A percentile compares a stretch with the other conserved stretches of the same genome.
Evolutionary conservation across 2,329 filamentous ascomycete genomes (phyloP).

Genomic region (Penicillium rolfsii): DNA sequence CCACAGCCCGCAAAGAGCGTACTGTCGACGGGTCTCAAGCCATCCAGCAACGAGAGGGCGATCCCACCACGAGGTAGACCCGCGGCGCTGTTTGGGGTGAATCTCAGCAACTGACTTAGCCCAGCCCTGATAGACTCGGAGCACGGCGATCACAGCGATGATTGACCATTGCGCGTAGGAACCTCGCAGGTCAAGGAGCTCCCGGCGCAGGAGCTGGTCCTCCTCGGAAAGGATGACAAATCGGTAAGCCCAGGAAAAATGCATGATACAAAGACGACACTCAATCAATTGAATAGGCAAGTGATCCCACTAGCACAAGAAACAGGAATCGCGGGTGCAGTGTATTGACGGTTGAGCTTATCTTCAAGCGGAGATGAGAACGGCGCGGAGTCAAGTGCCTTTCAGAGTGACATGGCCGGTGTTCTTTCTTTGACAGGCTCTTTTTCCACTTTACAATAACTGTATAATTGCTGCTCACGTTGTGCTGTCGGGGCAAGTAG

Average conservation of each 20-base stretch:
- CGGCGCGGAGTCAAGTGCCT: no score
- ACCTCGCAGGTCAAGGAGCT: constrained; percentile 59
- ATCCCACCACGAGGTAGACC: constrained; percentile 48
- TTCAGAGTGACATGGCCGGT: background rate
- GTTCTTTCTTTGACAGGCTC: background rate
- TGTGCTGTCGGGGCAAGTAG: background rate
- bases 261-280: constrained; percentile 19
- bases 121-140: constrained; percentile 38
- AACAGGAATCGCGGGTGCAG: background rate
- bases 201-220: constrained; percentile 55
- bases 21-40: constrained; percentile 56
- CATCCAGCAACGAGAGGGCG: constrained; percentile 48
- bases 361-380: background rate
- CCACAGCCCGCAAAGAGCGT: constrained; percentile 55
- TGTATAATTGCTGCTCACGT: background rate
- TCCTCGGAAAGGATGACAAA: constrained; percentile 56
- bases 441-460: background rate
- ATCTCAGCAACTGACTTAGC: constrained; percentile 9
- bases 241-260: constrained; percentile 51
- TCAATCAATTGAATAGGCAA: background rate
- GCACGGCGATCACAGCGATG: constrained; percentile 49
- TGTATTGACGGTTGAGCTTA: background rate
- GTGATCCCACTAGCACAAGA: background rate
- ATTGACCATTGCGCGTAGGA: constrained; percentile 60
- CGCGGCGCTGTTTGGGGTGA: constrained; percentile 11